Evolutionary conservation across 768 basidiomycete genomes (phyloP), one percentile per base, ranked within the genome.

Genomic region (Fomitopsis pulvina): DNA sequence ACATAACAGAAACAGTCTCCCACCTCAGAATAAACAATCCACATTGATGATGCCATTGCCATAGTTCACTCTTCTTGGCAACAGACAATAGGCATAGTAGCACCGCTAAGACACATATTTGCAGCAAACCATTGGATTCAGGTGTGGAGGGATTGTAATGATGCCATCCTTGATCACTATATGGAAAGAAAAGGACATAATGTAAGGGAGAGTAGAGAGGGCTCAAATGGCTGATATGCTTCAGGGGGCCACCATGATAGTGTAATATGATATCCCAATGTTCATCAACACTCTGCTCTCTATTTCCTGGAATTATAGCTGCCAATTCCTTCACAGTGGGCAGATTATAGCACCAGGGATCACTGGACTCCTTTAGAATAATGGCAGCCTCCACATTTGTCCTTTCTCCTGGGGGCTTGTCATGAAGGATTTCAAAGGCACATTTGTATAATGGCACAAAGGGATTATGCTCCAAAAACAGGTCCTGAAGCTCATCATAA

Each of bases 281-380:
- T 45, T 45, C 5, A 1, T 59, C 51, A 1, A 45, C 34, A 22
- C 27, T 27, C 11, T 63, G 22, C 16, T 52, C 29, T 5, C 56
- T 63, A 62, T 63, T 55, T 6, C 62, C 67, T 46, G 72, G 69
- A 22, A 77, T 30, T 32, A 79, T 64, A 0, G 70, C 66, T 34
- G 71, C 71, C 48, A 78, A 61, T 42, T 76, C n/a, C n/a, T n/a
- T n/a, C n/a, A n/a, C n/a, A n/a, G n/a, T n/a, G 1, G 76, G 76
- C 0, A 72, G 51, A 54, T 79, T 78, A 46, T 79, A 75, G 11
- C 63, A 47, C 4, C 70, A 57, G 0, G 41, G 57, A 60, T 76
- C 72, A 48, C 42, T 30, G 0, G 39, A 48, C 0, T 52, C 45
- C 0, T 57, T 43, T 0, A 58, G 4, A 29, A 47, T 27, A 14